These are phyloP conservation scores for Cladosporium sp. DNA, from an alignment of 2,329 filamentous ascomycete species.

Conservation along the genomic window DNA sequence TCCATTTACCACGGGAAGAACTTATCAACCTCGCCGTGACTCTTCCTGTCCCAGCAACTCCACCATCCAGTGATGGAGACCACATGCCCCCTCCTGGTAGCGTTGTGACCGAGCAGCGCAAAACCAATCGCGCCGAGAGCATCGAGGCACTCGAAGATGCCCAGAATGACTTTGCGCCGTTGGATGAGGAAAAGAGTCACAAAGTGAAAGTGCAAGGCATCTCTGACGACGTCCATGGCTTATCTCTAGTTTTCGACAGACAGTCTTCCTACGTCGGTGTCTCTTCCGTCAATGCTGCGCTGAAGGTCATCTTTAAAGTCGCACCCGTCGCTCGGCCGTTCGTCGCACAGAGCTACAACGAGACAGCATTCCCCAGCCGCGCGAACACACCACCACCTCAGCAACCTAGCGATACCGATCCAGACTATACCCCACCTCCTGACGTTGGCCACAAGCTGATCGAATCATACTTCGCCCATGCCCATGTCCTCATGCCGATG, in stretches of 20 bases:
- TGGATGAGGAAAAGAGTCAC: conserved; percentile 52
- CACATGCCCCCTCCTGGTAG: conserved; percentile 10
- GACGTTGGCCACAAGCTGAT: conserved; percentile 26
- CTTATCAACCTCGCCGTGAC: conserved; percentile 41
- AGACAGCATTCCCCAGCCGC: conserved; percentile 24
- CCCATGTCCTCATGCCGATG: conserved; percentile 30
- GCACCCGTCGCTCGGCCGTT: conserved; percentile 24
- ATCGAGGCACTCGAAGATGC: conserved; percentile 63
- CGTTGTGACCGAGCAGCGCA: conserved; percentile 19
- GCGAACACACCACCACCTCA: conserved; percentile 21
- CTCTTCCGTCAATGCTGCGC: conserved; percentile 28
- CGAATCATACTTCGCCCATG: conserved; percentile 27
- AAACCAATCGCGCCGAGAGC: conserved; percentile 46
- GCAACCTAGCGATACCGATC: conserved; percentile 16
- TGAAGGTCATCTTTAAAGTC: conserved; percentile 29
- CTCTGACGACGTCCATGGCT: conserved; percentile 29
- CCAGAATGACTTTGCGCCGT: conserved; percentile 40
- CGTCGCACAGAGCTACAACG: conserved; percentile 21
- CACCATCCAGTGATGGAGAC: conserved; percentile 32
- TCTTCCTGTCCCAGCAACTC: conserved; percentile 33
- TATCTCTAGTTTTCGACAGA: conserved; percentile 26
- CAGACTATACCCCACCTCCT: conserved; percentile 21
- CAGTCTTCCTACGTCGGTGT: conserved; percentile 29
- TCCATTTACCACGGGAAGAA: conserved; percentile 37
- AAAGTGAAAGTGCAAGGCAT: conserved; percentile 38